Evolutionary conservation across 2,329 filamentous ascomycete species (phyloP).

Genomic region (Microdochium trichocladiopsis): DNA sequence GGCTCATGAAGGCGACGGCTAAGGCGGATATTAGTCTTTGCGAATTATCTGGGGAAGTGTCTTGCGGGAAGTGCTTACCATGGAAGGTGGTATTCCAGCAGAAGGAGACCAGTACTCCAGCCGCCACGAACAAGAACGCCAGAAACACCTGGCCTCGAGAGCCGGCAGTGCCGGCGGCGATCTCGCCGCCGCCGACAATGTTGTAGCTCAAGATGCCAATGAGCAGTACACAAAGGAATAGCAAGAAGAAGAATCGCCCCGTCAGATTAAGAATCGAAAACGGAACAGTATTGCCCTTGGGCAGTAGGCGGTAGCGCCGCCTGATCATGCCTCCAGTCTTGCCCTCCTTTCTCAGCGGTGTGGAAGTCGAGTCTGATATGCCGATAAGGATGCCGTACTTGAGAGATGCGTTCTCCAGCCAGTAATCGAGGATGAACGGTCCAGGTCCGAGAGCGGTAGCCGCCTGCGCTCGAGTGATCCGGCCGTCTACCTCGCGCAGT

Average conservation of each 20-base stretch:
- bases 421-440: neutral
- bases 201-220: conserved; percentile 28
- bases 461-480: conserved; percentile 9
- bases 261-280: conserved; percentile 19
- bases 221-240: conserved; percentile 18
- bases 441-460: conserved; percentile 12
- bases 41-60: neutral
- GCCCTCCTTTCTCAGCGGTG: neutral
- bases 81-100: conserved; percentile 17
- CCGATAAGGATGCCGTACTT: conserved; percentile 18
- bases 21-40: neutral
- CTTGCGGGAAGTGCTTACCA: conserved; percentile 5
- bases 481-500: neutral
- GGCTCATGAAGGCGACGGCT: conserved; percentile 32
- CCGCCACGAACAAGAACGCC: conserved; percentile 17
- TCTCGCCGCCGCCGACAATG: conserved; percentile 20
- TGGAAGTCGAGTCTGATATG: neutral
- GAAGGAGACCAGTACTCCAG: conserved; percentile 19
- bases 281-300: conserved; percentile 13
- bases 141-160: conserved; percentile 20
- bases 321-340: neutral
- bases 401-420: conserved; percentile 7
- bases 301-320: conserved; percentile 1
- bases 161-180: conserved; percentile 17
- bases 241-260: conserved; percentile 13